phyloP scores from a whole-genome alignment of 169 alveolate species.

The Haemoproteus tartakovskyi region DNA sequence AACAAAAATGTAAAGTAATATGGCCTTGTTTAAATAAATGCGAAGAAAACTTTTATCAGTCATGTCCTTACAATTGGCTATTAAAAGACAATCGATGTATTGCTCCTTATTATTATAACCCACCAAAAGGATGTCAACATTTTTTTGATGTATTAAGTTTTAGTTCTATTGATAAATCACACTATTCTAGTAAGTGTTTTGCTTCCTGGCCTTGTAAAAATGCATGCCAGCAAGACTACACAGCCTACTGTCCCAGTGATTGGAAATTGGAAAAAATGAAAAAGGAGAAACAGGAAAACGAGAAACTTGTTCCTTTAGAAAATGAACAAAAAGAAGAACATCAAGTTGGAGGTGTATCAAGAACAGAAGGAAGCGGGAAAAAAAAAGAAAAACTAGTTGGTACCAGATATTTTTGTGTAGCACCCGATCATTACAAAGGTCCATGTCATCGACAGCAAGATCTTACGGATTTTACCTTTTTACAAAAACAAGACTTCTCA shows the following conservation, averaged over 20 bases:
- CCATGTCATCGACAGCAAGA: not conserved
- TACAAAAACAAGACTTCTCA: constrained; percentile 71
- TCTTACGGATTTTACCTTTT: constrained; percentile 43
- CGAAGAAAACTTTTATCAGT: constrained; percentile 54
- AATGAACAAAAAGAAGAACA: not conserved
- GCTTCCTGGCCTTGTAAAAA: constrained; percentile 78
- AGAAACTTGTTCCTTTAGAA: not conserved
- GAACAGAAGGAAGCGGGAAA: not conserved
- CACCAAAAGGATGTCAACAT: constrained; percentile 68
- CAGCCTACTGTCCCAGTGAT: constrained; percentile 20
- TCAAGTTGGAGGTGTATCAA: not conserved
- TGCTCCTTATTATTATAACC: constrained; percentile 71
- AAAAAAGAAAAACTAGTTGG: not conserved
- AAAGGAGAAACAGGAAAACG: not conserved
- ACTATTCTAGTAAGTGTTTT: constrained; percentile 66
- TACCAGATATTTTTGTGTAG: constrained; percentile 15
- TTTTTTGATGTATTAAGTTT: constrained; percentile 33
- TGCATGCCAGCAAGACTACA: constrained; percentile 71
- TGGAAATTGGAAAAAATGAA: not conserved
- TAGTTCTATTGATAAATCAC: constrained; percentile 55
- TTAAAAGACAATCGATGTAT: constrained; percentile 60
- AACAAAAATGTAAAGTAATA: constrained; percentile 22
- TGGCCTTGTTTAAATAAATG: constrained; percentile 60
- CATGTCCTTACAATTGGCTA: constrained; percentile 74
- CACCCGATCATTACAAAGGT: constrained; percentile 30